Conservation (phyloP, 306 rosid species). For the Mucuna pruriens region DNA sequence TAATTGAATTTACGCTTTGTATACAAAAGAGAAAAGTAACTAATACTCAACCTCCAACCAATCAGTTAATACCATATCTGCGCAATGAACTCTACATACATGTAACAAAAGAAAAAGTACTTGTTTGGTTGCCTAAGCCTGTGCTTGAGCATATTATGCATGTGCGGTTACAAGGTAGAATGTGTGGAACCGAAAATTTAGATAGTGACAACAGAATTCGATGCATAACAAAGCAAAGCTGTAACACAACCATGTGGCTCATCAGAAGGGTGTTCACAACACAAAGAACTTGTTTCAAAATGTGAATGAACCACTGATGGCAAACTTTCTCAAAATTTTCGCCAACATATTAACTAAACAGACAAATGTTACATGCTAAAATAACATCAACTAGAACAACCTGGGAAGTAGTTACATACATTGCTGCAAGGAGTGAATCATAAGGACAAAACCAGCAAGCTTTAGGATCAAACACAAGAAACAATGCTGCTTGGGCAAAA, state of each 20-base stretch:
- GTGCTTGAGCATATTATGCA: not conserved
- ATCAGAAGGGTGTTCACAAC: constrained; percentile 43
- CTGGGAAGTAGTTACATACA: constrained; percentile 69
- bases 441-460: constrained; percentile 67
- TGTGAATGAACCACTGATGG: constrained; percentile 44
- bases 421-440: constrained; percentile 61
- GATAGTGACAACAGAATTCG: not conserved
- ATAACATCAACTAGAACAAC: constrained; percentile 54
- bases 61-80: not conserved
- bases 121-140: not conserved
- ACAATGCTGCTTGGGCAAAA: constrained; percentile 70
- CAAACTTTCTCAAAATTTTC: constrained; percentile 62
- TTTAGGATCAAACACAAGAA: constrained; percentile 53
- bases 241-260: constrained; percentile 29
- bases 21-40: no score
- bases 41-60: no score
- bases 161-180: not conserved
- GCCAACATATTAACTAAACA: constrained; percentile 49
- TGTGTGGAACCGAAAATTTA: not conserved
- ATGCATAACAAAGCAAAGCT: constrained; percentile 25
- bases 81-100: not conserved
- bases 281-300: constrained; percentile 56
- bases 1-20: no score
- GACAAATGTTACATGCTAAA: constrained; percentile 54
- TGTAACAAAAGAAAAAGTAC: not conserved